Evolutionary conservation across 306 rosid species (phyloP).

Genomic region (Luffa acutangula): DNA sequence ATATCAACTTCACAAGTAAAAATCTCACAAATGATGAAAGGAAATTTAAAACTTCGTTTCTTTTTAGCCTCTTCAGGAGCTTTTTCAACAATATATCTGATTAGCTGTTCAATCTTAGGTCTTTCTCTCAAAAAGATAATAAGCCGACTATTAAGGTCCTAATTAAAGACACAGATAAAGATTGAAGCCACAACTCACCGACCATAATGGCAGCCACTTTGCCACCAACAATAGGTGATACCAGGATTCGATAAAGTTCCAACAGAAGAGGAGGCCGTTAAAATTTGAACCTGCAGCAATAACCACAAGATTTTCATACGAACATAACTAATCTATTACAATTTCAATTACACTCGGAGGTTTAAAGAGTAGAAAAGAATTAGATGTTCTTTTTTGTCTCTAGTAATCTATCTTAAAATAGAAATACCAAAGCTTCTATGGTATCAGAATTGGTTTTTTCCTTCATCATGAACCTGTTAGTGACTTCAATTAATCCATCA

Average conservation of each 20-base stretch:
- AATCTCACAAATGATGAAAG: too few relatives aligned
- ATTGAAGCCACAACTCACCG: conserved; percentile 40
- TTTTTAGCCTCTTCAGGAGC: too few relatives aligned
- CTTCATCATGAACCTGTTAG: conserved; percentile 54
- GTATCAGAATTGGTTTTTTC: conserved; percentile 51
- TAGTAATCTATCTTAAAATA: neutral
- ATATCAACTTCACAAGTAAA: too few relatives aligned
- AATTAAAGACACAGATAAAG: neutral
- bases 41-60: too few relatives aligned
- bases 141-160: too few relatives aligned
- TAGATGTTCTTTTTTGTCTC: neutral
- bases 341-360: neutral
- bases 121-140: too few relatives aligned
- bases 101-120: too few relatives aligned
- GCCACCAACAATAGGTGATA: conserved; percentile 70
- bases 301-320: neutral
- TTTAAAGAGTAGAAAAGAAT: neutral
- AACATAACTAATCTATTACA: neutral
- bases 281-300: conserved; percentile 45
- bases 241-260: conserved; percentile 57
- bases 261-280: conserved; percentile 70
- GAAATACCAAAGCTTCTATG: conserved; percentile 63
- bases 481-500: conserved; percentile 80
- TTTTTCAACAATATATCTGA: too few relatives aligned
- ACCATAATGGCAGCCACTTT: conserved; percentile 85